Base-by-base conservation (phyloP, 306 rosid species). In the Malus sieversii region DNA sequence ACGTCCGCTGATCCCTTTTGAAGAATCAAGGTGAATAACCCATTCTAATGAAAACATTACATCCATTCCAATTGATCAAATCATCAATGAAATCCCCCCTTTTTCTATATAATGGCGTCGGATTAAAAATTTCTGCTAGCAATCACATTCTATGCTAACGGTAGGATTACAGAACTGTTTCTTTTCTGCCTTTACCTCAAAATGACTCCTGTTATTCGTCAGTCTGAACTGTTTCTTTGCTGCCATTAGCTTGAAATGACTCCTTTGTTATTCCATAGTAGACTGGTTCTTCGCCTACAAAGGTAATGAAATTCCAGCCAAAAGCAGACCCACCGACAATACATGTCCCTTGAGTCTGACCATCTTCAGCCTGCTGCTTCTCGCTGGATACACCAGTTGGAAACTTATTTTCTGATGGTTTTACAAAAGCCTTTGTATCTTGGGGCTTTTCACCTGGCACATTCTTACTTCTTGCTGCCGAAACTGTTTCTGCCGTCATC, bases 291-390 rank as follows among this genome's bases (percentile, higher is more conserved):
- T 64, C 42, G 66, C 89, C 82, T n/a, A 82, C 23, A 78, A 70
- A 87, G 68, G 91, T 87, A 70, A 93, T 81, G 71, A 93, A 93
- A 59, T 93, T 93, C 97, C 97, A 93, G 45, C 97, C 98, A 23
- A 91, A 88, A 58, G 94, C 98, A 15, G 98, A 93, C 70, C 98
- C 98, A 35, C 98, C 98, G 72, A 93, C 91, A 52, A 90, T 69
- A 68, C 87, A 88, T 57, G 90, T 70, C 66, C 90, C 94, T 1
- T 48, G 67, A 32, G 66, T 5, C 66, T 75, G 89, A 64, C 85
- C 77, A 64, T 83, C 90, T 74, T 86, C 90, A 16, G 52, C 75
- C 29, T 3, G 27, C 68, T 72, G 79, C 83, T 85, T 86, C 79
- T 86, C 86, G n/a, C 65, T 78, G 15, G 67, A 60, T 42, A 60